phyloP scores from a whole-genome alignment of 2,329 filamentous ascomycete species.

The Penicillium frequentans region DNA sequence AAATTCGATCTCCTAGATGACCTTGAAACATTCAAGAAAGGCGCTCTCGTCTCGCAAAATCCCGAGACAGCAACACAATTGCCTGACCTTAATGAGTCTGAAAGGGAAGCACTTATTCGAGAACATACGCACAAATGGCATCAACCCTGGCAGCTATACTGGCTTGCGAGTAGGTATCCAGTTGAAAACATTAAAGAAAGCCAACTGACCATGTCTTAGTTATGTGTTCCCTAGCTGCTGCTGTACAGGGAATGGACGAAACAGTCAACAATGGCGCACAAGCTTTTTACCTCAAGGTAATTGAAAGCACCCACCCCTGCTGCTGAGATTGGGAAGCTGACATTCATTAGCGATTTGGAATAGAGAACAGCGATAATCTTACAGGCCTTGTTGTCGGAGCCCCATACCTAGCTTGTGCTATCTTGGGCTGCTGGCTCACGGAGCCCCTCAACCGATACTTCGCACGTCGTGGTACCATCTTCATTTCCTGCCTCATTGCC shows the following conservation, averaged over 20 bases:
- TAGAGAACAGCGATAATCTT: slow-evolving; percentile 30
- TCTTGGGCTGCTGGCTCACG: slow-evolving; percentile 51
- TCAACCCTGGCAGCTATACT: slow-evolving; percentile 52
- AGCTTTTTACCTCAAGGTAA: slow-evolving; percentile 34
- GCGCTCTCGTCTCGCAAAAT: slow-evolving; percentile 53
- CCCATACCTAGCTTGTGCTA: slow-evolving; percentile 46
- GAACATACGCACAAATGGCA: slow-evolving; percentile 54
- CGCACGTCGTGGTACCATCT: slow-evolving; percentile 48
- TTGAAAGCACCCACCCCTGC: background rate
- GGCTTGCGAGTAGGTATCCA: slow-evolving; percentile 37
- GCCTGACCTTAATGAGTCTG: slow-evolving; percentile 46
- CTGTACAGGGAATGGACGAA: slow-evolving; percentile 56
- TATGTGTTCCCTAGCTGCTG: slow-evolving; percentile 55
- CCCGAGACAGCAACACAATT: slow-evolving; percentile 52
- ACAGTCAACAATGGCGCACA: slow-evolving; percentile 52
- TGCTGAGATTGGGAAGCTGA: background rate
- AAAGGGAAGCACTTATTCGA: slow-evolving; percentile 42
- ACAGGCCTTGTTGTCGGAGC: slow-evolving; percentile 47
- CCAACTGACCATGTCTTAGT: slow-evolving; percentile 25
- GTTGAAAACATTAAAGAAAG: no score
- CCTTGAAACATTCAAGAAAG: slow-evolving; percentile 51
- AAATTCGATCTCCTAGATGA: slow-evolving; percentile 51
- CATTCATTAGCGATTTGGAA: slow-evolving; percentile 12
- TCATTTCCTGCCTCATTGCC: slow-evolving; percentile 43
- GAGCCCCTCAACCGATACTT: slow-evolving; percentile 48